Conservation (phyloP, 2,329 filamentous ascomycete genomes). For the Xylariaceae sp. region DNA sequence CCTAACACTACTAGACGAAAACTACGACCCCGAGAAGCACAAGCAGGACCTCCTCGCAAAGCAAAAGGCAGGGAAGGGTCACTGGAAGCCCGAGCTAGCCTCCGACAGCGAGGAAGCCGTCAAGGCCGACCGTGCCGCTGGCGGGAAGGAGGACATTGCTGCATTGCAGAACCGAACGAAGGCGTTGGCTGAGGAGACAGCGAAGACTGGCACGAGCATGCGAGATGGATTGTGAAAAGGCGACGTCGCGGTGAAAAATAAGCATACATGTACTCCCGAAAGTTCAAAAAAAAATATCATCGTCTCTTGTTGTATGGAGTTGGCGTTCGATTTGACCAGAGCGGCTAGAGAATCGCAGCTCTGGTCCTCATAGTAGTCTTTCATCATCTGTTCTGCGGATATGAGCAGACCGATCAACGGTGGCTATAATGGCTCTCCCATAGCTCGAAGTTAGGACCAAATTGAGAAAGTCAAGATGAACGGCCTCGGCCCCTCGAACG, state of each 20-base stretch:
- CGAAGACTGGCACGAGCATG: constrained; percentile 46
- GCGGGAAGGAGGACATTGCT: constrained; percentile 38
- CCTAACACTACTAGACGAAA: constrained; percentile 29
- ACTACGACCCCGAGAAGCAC: constrained; percentile 48
- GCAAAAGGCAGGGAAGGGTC: constrained; percentile 61
- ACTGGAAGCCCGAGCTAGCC: constrained; percentile 75
- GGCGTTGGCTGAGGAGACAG: constrained; percentile 43
- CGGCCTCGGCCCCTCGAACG: neutral
- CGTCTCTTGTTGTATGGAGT: too few relatives aligned
- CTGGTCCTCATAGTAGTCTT: too few relatives aligned
- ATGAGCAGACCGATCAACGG: neutral
- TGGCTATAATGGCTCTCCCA: neutral
- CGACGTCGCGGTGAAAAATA: neutral
- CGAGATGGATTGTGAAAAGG: constrained; percentile 36
- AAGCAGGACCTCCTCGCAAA: constrained; percentile 60
- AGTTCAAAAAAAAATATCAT: too few relatives aligned
- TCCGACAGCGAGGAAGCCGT: constrained; percentile 75
- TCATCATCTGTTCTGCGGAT: too few relatives aligned
- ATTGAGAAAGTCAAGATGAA: constrained; percentile 5
- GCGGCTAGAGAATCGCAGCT: too few relatives aligned
- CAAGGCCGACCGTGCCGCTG: constrained; percentile 55
- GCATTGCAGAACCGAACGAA: constrained; percentile 57
- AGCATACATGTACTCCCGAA: too few relatives aligned
- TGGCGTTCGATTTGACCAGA: too few relatives aligned
- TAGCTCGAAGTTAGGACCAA: neutral